Evolutionary conservation across 2,329 filamentous ascomycete genomes (phyloP).

Genomic region (Rasamsonia emersonii): DNA sequence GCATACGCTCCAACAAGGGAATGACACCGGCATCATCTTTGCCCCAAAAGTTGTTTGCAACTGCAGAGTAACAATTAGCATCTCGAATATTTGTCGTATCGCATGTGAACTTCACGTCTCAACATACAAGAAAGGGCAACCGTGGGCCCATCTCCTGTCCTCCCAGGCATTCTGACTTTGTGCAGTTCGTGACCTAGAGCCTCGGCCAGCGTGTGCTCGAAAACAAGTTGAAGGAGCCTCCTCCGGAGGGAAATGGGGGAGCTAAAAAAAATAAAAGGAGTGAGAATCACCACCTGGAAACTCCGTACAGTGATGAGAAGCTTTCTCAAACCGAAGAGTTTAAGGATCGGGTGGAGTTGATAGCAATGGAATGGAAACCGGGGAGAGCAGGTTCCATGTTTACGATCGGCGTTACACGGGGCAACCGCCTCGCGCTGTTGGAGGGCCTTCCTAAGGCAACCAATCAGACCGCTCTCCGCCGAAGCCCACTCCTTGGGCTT

Average conservation of each 20-base stretch:
- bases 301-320: not conserved
- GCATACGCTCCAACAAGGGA: conserved; percentile 89
- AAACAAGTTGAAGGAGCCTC: too few species aligned
- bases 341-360: not conserved
- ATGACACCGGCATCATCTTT: conserved; percentile 95
- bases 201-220: conserved; percentile 30
- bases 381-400: conserved; percentile 5
- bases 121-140: conserved; percentile 59
- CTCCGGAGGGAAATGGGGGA: too few species aligned
- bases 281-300: not conserved
- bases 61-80: conserved; percentile 44
- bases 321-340: not conserved
- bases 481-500: too few species aligned
- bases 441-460: too few species aligned
- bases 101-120: too few species aligned
- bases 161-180: conserved; percentile 48
- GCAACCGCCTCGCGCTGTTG: conserved; percentile 8
- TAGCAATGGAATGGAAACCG: conserved; percentile 2
- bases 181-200: conserved; percentile 17
- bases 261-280: not conserved
- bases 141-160: conserved; percentile 53
- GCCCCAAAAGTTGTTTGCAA: conserved; percentile 99
- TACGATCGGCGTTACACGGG: conserved; percentile 6
- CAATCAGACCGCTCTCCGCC: too few species aligned
- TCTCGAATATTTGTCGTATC: not conserved